Conservation (phyloP, 164 flowering plant genomes). For the Pachysandra terminalis region DNA sequence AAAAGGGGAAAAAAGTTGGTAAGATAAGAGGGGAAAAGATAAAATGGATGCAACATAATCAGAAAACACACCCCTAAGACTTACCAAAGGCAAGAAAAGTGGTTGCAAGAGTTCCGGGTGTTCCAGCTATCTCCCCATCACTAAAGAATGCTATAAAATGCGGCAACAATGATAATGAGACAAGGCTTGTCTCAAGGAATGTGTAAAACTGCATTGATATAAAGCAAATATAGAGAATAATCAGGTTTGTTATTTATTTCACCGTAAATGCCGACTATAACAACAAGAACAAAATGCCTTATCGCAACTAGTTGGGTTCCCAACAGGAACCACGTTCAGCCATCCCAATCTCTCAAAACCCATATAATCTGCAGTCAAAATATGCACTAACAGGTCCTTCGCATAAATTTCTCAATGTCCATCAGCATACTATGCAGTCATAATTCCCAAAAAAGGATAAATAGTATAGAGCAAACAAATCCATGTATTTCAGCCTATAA, state of each 20-base stretch:
- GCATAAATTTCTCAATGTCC: no score
- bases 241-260: neutral
- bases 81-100: conserved; percentile 97
- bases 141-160: conserved; percentile 88
- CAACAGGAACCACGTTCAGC: neutral
- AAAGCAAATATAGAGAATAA: neutral
- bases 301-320: neutral
- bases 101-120: conserved; percentile 90
- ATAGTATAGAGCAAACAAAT: no score
- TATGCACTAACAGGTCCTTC: no score
- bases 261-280: neutral
- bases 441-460: no score
- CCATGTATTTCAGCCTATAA: no score
- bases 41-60: neutral
- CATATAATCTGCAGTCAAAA: no score
- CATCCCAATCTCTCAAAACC: no score
- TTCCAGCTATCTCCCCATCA: conserved; percentile 89
- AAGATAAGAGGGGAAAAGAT: neutral
- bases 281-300: neutral
- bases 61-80: conserved; percentile 1
- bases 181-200: conserved; percentile 89
- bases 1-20: neutral
- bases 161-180: conserved; percentile 77
- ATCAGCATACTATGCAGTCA: no score
- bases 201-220: conserved; percentile 83